These are phyloP conservation scores for Alectoria sarmentosa DNA, from an alignment of 495 filamentous ascomycete genomes.

Conservation along the genomic window DNA sequence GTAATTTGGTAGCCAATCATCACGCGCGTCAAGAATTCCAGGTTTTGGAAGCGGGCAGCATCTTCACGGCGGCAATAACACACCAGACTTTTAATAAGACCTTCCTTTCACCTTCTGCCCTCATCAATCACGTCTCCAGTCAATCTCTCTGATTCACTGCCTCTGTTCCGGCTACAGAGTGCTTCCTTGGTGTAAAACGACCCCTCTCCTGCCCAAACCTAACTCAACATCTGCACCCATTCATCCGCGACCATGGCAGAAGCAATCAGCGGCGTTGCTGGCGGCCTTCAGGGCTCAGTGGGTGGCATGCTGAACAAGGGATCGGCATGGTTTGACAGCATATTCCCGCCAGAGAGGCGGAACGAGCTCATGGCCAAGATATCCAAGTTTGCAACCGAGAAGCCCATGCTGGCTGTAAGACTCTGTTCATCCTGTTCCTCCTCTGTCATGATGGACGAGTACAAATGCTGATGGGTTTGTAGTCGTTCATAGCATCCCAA, in stretches of 20 bases:
- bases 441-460: not conserved
- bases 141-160: not conserved
- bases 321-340: conserved; percentile 21
- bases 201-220: not conserved
- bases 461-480: too few relatives aligned
- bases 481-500: conserved; percentile 50
- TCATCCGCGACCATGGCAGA: conserved; percentile 22
- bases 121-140: not conserved
- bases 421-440: not conserved
- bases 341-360: conserved; percentile 28
- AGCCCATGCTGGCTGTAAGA: conserved; percentile 27
- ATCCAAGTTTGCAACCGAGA: conserved; percentile 28
- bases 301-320: conserved; percentile 21
- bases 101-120: not conserved
- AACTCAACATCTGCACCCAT: not conserved
- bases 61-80: not conserved
- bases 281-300: conserved; percentile 25
- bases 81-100: not conserved
- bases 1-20: not conserved
- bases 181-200: not conserved
- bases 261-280: conserved; percentile 22
- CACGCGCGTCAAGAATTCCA: conserved; percentile 2
- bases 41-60: not conserved
- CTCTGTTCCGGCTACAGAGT: not conserved
- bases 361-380: conserved; percentile 28